Evolutionary conservation across 495 filamentous ascomycete genomes (phyloP).

Genomic region (Neurospora sp.): DNA sequence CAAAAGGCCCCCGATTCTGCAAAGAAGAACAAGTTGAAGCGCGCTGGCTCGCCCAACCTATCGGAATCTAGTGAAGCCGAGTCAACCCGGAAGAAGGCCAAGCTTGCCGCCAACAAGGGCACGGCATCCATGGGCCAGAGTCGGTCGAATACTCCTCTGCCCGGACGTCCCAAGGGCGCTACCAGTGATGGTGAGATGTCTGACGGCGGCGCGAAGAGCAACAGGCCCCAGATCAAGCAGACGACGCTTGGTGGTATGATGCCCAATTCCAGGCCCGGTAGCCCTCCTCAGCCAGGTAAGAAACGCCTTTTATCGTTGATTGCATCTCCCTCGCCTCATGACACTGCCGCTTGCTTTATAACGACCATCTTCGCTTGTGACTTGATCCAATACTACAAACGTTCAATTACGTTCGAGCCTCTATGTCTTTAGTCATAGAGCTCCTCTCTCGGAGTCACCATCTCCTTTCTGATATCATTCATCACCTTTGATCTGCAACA

Average conservation of each 20-base stretch:
- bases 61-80: constrained; percentile 89
- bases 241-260: constrained; percentile 36
- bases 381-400: neutral
- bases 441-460: neutral
- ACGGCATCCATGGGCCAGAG: constrained; percentile 32
- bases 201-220: constrained; percentile 46
- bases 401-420: neutral
- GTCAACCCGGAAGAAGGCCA: constrained; percentile 76
- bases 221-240: constrained; percentile 11
- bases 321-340: neutral
- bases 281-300: constrained; percentile 31
- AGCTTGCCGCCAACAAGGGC: constrained; percentile 47
- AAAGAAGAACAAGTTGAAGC: constrained; percentile 71
- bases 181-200: constrained; percentile 75
- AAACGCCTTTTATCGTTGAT: neutral
- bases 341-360: neutral
- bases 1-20: constrained; percentile 34
- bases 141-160: constrained; percentile 44
- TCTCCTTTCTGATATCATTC: too few relatives aligned
- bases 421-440: neutral
- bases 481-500: neutral
- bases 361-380: too few relatives aligned
- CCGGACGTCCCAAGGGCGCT: constrained; percentile 50
- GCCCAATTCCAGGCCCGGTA: constrained; percentile 43
- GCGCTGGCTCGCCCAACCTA: constrained; percentile 72